Evolutionary conservation across 1,284 basidiomycete species (phyloP).

Genomic region (Ustilago xerochloae): DNA sequence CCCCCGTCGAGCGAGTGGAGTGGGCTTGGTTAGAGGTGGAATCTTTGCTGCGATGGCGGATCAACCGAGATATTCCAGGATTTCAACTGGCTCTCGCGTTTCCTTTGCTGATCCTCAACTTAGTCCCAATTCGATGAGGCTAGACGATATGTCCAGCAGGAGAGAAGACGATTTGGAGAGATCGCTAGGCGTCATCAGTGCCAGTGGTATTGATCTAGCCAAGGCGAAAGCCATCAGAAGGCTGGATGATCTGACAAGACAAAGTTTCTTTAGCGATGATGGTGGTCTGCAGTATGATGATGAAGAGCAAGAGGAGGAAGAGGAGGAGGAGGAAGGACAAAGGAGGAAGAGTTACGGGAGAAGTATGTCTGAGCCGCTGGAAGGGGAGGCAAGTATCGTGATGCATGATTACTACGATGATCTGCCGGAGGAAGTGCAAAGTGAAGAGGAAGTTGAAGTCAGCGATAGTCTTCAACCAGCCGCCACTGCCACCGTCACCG

Average conservation of each 20-base stretch:
- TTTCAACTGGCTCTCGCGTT: conserved; percentile 39
- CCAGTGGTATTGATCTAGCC: conserved; percentile 29
- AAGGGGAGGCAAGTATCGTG: conserved; percentile 32
- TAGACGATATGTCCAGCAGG: conserved; percentile 35
- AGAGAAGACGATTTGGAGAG: conserved; percentile 44
- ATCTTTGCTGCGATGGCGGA: conserved; percentile 50
- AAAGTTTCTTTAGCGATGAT: conserved; percentile 44
- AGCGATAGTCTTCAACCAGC: conserved; percentile 26
- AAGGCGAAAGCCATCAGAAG: conserved; percentile 28
- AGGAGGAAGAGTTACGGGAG: conserved; percentile 18
- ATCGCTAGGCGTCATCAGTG: conserved; percentile 27
- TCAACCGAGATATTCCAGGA: conserved; percentile 14
- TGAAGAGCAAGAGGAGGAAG: conserved; percentile 9
- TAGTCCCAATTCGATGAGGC: conserved; percentile 23
- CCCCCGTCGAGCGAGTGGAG: conserved; percentile 32
- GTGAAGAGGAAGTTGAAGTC: conserved; percentile 35
- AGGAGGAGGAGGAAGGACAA: neutral
- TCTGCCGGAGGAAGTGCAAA: conserved; percentile 1
- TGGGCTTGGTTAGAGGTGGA: conserved; percentile 31
- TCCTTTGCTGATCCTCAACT: conserved; percentile 28
- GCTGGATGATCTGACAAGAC: conserved; percentile 43
- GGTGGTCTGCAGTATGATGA: conserved; percentile 34
- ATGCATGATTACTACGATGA: conserved; percentile 39
- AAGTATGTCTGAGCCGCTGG: conserved; percentile 42
- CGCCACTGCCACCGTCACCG: conserved; percentile 13